These are phyloP conservation scores for Kurtzmaniella quercitrusa DNA, from an alignment of 1,139 yeast species.

Conservation along the genomic window DNA sequence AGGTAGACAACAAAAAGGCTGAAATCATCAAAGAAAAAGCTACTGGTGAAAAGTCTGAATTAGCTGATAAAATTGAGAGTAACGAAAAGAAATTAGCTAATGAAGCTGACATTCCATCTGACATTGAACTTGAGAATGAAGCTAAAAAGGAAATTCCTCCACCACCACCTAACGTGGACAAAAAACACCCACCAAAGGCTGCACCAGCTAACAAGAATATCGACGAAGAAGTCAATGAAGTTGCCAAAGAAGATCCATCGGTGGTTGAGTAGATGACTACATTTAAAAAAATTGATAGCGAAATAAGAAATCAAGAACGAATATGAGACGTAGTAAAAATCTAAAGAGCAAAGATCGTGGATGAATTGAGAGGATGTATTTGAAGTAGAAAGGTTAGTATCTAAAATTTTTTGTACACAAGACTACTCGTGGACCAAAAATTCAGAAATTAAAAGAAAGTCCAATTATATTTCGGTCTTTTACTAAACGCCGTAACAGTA, in stretches of 20 bases:
- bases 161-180: slow-evolving; percentile 17
- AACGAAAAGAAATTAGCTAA: not conserved
- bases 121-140: not conserved
- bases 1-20: slow-evolving; percentile 15
- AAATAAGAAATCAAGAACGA: slow-evolving; percentile 7
- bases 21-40: not conserved
- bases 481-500: too few species aligned
- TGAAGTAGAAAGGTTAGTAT: too few species aligned
- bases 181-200: slow-evolving; percentile 37
- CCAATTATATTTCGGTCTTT: too few species aligned
- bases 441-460: too few species aligned
- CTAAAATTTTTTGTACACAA: too few species aligned
- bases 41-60: not conserved
- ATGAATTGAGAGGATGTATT: too few species aligned
- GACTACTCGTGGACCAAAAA: too few species aligned
- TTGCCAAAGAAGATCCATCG: slow-evolving; percentile 31
- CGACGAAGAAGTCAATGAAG: slow-evolving; percentile 35
- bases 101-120: not conserved
- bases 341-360: too few species aligned
- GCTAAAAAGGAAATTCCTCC: slow-evolving; percentile 2
- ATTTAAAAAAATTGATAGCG: slow-evolving; percentile 8
- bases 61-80: not conserved
- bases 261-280: not conserved
- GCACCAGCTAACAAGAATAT: slow-evolving; percentile 42
- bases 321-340: slow-evolving; percentile 1